phyloP scores from a whole-genome alignment of 1,139 yeast genomes.

The Sugiyamaella novakii region DNA sequence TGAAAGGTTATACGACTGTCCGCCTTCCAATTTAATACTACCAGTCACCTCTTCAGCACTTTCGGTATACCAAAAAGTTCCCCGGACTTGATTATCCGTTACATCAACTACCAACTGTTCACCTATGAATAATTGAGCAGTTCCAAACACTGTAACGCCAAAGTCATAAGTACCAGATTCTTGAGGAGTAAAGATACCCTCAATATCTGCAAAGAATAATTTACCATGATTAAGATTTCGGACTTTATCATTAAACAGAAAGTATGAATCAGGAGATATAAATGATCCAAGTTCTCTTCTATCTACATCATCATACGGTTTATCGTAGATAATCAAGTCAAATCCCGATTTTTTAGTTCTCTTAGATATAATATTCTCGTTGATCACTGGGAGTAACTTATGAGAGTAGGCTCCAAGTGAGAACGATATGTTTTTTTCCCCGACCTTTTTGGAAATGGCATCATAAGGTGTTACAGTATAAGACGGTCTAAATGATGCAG shows the following conservation, averaged over 20 bases:
- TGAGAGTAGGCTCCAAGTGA: slow-evolving; percentile 16
- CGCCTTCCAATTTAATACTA: slow-evolving; percentile 45
- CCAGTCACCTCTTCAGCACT: slow-evolving; percentile 55
- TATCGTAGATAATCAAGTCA: slow-evolving; percentile 45
- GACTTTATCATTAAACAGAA: slow-evolving; percentile 54
- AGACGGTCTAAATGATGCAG: slow-evolving; percentile 52
- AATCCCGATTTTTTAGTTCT: slow-evolving; percentile 49
- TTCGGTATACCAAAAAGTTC: slow-evolving; percentile 52
- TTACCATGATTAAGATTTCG: slow-evolving; percentile 21
- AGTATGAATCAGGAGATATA: slow-evolving; percentile 42
- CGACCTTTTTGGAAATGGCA: slow-evolving; percentile 44
- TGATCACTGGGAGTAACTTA: slow-evolving; percentile 12
- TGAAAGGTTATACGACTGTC: slow-evolving; percentile 48
- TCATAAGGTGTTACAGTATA: slow-evolving; percentile 52
- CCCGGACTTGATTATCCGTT: slow-evolving; percentile 53
- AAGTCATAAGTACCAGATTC: slow-evolving; percentile 55
- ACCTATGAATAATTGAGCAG: slow-evolving; percentile 55
- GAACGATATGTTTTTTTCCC: slow-evolving; percentile 35
- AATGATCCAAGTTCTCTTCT: slow-evolving; percentile 46
- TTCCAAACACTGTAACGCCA: slow-evolving; percentile 55
- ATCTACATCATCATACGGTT: slow-evolving; percentile 44
- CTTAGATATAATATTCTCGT: slow-evolving; percentile 17
- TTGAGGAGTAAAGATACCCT: slow-evolving; percentile 51
- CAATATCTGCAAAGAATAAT: slow-evolving; percentile 50
- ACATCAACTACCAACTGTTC: slow-evolving; percentile 58